Evolutionary conservation across 164 flowering plant genomes (phyloP), one percentile per base, ranked within the genome.

Genomic region (Taxillus chinensis): DNA sequence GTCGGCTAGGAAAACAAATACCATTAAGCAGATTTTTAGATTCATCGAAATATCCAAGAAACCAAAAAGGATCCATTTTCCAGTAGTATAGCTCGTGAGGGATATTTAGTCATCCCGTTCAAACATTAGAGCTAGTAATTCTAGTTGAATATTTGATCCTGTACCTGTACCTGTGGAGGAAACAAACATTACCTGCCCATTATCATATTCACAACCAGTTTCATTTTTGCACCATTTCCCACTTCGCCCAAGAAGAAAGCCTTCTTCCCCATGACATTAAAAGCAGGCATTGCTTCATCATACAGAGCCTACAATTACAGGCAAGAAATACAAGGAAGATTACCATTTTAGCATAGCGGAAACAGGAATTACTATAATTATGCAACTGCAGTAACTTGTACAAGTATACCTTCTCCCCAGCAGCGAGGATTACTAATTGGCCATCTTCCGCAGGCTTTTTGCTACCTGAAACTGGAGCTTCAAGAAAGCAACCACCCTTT

Each of bases 391-490:
- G 3, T 41, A 37, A 39, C 12, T 37, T 14, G 52, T 39, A 15
- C 27, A 46, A 10, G 64, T 53, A 68, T 73, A 87, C 99, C 89
- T 87, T 82, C 39, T 85, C 91, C 45, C 99, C 99, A 64, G 97
- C 99, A 69, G 99, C 87, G 73, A 93, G 96, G 69, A 93, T 90
- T 45, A 93, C 76, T n/a, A 93, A 75, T 69, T 93, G 99, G 57
- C 99, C 99, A 83, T 85, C 91, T 82, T 93, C 98, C 60, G 98
- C 97, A 55, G 98, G 98, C 71, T 90, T 84, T 70, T 93, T 93
- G 86, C 98, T 93, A 59, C 98, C 98, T 41, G 97, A 93, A 48
- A 93, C 98, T 41, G 98, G 98, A 76, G 88, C 98, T 79, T 93
- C 98, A 62, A 93, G 87, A 73, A 90, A 93, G 65, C 6, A 41